Base-by-base conservation (phyloP, 2,329 filamentous ascomycete species). In the Emydomyces testavorans region DNA sequence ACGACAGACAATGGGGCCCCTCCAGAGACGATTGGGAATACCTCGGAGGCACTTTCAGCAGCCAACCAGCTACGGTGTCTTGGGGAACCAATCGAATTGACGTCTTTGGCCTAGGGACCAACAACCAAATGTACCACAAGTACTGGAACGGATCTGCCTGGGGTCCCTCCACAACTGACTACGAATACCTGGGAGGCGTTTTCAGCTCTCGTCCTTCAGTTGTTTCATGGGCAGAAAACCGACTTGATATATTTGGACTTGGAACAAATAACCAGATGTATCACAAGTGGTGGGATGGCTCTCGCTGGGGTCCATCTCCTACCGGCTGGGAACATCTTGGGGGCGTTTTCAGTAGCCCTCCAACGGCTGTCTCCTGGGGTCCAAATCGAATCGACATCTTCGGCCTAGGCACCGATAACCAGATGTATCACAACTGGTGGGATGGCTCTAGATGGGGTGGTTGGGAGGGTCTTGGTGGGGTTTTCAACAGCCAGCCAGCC, bases 81-180 rank as follows among this genome's bases (percentile, higher is more conserved):
- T 60, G 57, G 56, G 60, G 52, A 1, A 21, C 43, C 6, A 55
- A 60, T 38, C 54, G 60, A 35, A 53, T 60, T 24, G 57, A 61
- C 24, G 49, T 64, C 8, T 63, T 62, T 38, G 61, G 57, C 4
- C 52, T 60, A 8, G 57, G 58, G 5, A 51, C 49, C 6, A 58
- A 64, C 29, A 52, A 58, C 34, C 52, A 58, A 48, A 58, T 59
- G 53, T 56, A 57, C 57, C 52, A 60, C 47, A 54, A 58, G 11
- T 56, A 52, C 10, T 65, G 60, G 62, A 47, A 54, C 43, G 50
- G 53, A 11, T 43, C 40, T 21, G 46, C 44, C 13, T 53, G 49
- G 53, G 47, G 50, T 15, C 50, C 50, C 20, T 52, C 50, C 28
- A 31, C 35, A 13, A 48, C 47, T 36, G 43, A 24, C 28, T 52